phyloP scores from a whole-genome alignment of 768 basidiomycete genomes.

The Russula virescens region DNA sequence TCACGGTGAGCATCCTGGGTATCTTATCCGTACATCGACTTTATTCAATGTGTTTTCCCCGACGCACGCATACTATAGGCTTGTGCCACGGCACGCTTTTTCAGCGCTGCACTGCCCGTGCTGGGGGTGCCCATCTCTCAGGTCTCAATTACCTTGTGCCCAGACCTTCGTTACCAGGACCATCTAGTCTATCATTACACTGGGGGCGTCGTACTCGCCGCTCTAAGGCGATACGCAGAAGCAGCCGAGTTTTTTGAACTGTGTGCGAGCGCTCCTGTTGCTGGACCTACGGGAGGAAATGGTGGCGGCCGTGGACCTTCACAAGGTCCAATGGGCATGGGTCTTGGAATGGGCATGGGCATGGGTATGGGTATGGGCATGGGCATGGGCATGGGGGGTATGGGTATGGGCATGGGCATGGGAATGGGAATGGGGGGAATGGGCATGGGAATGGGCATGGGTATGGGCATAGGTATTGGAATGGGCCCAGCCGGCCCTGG shows the following conservation, averaged over 20 bases:
- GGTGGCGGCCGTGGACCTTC: slow-evolving; percentile 2
- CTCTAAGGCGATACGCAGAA: slow-evolving; percentile 58
- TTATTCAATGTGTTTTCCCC: neutral
- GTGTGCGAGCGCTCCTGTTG: slow-evolving; percentile 46
- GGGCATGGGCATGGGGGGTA: slow-evolving; percentile 9
- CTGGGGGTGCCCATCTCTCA: slow-evolving; percentile 59
- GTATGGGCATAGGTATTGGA: slow-evolving; percentile 11
- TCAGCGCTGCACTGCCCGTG: slow-evolving; percentile 52
- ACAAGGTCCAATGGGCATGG: slow-evolving; percentile 6
- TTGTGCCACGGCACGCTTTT: slow-evolving; percentile 52
- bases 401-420: slow-evolving; percentile 4
- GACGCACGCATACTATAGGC: slow-evolving; percentile 33
- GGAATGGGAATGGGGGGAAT: neutral
- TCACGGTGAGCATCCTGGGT: slow-evolving; percentile 42
- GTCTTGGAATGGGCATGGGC: slow-evolving; percentile 10
- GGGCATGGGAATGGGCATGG: slow-evolving; percentile 13
- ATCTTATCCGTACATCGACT: neutral
- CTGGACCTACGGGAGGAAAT: neutral
- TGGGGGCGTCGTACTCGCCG: slow-evolving; percentile 62
- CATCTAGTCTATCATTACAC: slow-evolving; percentile 82
- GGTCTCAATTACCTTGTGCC: slow-evolving; percentile 50
- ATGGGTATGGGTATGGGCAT: neutral
- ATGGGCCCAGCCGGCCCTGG: slow-evolving; percentile 15
- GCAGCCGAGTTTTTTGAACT: slow-evolving; percentile 81
- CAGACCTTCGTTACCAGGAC: slow-evolving; percentile 68